Conservation (phyloP, 129 eudicot species). For the Centaurea solstitialis region DNA sequence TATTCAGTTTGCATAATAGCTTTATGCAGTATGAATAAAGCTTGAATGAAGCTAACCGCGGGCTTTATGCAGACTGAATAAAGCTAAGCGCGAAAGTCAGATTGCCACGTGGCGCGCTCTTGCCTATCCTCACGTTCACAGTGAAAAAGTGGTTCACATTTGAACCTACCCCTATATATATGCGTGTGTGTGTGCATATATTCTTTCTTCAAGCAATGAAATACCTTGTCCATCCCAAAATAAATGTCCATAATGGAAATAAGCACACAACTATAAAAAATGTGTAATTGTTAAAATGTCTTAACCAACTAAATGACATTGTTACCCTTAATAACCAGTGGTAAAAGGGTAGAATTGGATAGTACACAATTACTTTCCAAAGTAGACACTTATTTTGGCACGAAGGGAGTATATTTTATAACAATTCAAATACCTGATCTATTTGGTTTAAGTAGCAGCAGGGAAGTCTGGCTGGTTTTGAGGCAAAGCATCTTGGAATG, state of each 20-base stretch:
- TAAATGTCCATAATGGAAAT: neutral
- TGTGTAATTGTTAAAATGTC: neutral
- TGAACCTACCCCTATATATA: neutral
- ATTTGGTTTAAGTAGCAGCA: conserved; percentile 15
- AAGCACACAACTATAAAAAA: neutral
- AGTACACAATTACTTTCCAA: neutral
- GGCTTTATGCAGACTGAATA: too few relatives aligned
- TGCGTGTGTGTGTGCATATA: neutral
- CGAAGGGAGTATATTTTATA: neutral
- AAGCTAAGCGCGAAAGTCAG: too few relatives aligned
- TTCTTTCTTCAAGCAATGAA: neutral
- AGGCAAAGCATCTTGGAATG: conserved; percentile 68
- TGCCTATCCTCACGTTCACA: too few relatives aligned
- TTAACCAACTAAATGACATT: neutral
- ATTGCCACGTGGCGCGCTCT: too few relatives aligned
- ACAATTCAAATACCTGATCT: conserved; percentile 11
- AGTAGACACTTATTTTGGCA: neutral
- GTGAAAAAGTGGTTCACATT: too few relatives aligned
- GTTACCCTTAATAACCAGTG: neutral
- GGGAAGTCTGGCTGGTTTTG: conserved; percentile 79
- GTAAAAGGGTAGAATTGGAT: neutral
- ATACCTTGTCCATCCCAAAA: neutral
- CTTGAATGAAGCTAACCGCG: too few relatives aligned
- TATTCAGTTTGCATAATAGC: too few relatives aligned
- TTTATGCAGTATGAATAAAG: too few relatives aligned